phyloP scores from a whole-genome alignment of 2,329 filamentous ascomycete genomes.

The Cladosporium sp. region DNA sequence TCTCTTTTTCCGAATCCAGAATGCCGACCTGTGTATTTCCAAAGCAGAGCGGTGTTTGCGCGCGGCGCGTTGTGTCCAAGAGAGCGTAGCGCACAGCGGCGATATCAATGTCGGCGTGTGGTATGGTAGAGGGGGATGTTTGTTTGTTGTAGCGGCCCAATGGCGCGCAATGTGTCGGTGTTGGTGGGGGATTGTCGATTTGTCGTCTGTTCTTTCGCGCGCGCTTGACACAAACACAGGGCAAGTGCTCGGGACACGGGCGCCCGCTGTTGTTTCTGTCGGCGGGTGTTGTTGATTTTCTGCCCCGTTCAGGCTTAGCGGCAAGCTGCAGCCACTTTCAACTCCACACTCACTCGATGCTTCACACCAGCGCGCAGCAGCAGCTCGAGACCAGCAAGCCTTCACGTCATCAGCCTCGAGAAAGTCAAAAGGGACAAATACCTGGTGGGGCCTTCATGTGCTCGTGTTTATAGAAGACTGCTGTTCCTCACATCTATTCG shows the following conservation, averaged over 20 bases:
- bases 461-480: background rate
- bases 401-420: conserved; percentile 3
- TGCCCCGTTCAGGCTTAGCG: conserved; percentile 5
- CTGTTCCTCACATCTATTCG: too few species aligned
- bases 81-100: conserved; percentile 11
- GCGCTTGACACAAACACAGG: background rate
- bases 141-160: background rate
- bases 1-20: conserved; percentile 34
- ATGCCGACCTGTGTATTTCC: conserved; percentile 13
- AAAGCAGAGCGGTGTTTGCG: conserved; percentile 17
- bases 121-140: background rate
- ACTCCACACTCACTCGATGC: conserved; percentile 1
- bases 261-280: conserved; percentile 16
- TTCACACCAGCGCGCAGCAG: background rate
- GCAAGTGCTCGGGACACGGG: background rate
- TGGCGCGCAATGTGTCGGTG: background rate
- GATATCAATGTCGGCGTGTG: conserved; percentile 14
- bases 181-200: background rate
- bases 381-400: background rate
- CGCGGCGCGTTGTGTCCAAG: conserved; percentile 11
- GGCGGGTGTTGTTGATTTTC: conserved; percentile 14
- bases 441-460: background rate
- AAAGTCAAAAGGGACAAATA: background rate
- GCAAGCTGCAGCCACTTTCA: conserved; percentile 12
- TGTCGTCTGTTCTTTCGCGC: conserved; percentile 10